Evolutionary conservation across 169 alveolate species (phyloP).

Genomic region (Plasmodium coatneyi): DNA sequence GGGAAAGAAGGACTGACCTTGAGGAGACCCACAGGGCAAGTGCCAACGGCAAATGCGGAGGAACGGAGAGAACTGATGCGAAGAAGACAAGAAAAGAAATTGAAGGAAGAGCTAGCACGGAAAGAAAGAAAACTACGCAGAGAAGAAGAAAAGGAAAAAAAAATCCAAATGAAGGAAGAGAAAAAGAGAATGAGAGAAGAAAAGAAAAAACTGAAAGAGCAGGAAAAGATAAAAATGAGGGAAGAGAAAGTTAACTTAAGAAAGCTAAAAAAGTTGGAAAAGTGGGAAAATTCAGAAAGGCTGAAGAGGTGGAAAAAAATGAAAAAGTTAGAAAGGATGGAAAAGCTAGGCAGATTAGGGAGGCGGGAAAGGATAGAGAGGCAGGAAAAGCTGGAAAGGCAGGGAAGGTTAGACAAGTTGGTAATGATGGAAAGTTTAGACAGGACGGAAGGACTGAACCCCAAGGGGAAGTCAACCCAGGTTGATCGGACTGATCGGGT

Average conservation of each 20-base stretch:
- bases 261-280: not conserved
- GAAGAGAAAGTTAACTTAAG: not conserved
- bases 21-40: not conserved
- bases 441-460: not conserved
- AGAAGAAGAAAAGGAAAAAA: slow-evolving; percentile 8
- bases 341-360: not conserved
- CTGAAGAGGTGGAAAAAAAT: not conserved
- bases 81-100: not conserved
- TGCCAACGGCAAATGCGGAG: not conserved
- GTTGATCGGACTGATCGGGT: not conserved
- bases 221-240: slow-evolving; percentile 9
- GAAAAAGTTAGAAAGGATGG: not conserved
- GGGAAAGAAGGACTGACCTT: not conserved
- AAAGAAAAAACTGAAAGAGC: slow-evolving; percentile 15
- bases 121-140: slow-evolving; percentile 5
- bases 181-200: slow-evolving; percentile 13
- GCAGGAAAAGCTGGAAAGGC: not conserved
- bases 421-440: not conserved
- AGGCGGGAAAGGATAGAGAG: not conserved
- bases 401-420: not conserved
- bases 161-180: not conserved
- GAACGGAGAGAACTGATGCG: not conserved
- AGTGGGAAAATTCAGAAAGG: not conserved
- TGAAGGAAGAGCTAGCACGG: slow-evolving; percentile 1
- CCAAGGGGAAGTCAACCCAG: not conserved